Conservation (phyloP, 176 grass and related monocot species). For the Cymbopogon citratus region DNA sequence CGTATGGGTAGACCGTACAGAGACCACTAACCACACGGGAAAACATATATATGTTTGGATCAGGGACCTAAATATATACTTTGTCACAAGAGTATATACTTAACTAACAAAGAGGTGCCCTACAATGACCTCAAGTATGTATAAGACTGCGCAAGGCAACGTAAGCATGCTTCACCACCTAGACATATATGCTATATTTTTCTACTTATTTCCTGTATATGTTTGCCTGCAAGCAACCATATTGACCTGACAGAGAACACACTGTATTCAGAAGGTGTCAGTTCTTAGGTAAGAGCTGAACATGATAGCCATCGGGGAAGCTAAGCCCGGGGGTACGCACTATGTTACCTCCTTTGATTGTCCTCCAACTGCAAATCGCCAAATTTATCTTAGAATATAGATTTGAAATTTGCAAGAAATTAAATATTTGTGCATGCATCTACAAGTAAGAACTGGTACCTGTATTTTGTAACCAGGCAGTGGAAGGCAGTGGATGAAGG, state of each 20-base stretch:
- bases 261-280: constrained; percentile 3
- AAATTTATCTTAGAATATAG: too few species aligned
- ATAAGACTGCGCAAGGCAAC: too few species aligned
- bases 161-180: constrained; percentile 12
- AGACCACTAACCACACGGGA: constrained; percentile 18
- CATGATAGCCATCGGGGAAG: constrained; percentile 64
- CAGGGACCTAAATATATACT: constrained; percentile 21
- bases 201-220: constrained; percentile 24
- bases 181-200: neutral
- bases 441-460: constrained; percentile 33
- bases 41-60: neutral
- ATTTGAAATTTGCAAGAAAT: neutral
- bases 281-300: constrained; percentile 62
- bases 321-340: constrained; percentile 56
- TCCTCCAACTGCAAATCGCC: constrained; percentile 40
- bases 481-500: constrained; percentile 80
- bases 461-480: constrained; percentile 73
- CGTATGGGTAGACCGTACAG: constrained; percentile 16
- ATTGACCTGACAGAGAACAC: neutral
- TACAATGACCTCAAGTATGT: constrained; percentile 32
- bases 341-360: constrained; percentile 74
- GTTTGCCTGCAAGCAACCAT: neutral
- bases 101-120: constrained; percentile 13
- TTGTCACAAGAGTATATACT: neutral
- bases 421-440: too few species aligned